Evolutionary conservation across 2,329 filamentous ascomycete species (phyloP).

Genomic region (Boeremia exigua): DNA sequence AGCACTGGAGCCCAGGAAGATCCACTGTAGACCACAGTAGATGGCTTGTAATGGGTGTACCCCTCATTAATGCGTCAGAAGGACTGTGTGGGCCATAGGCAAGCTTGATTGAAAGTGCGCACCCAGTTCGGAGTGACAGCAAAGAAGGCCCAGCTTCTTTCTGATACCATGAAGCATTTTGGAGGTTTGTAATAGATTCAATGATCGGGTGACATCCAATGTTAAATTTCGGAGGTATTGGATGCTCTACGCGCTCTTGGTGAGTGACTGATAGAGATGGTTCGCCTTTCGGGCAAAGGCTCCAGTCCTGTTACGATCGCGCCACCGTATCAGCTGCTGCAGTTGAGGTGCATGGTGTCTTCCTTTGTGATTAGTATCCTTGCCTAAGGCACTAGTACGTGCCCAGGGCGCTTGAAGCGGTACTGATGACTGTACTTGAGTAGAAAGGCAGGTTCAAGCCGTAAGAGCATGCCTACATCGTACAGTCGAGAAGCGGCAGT

Average conservation of each 20-base stretch:
- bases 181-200: not conserved
- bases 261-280: not conserved
- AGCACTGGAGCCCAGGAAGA: not conserved
- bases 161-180: not conserved
- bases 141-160: not conserved
- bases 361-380: not conserved
- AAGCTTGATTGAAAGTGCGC: constrained; percentile 1
- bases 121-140: not conserved
- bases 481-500: not conserved
- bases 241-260: not conserved
- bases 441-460: not conserved
- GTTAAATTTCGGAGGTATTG: too few relatives aligned
- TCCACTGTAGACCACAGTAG: not conserved
- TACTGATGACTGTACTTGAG: not conserved
- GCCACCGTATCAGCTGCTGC: constrained; percentile 1
- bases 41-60: not conserved
- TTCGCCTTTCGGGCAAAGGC: not conserved
- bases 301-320: not conserved
- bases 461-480: not conserved
- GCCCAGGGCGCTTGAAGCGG: constrained; percentile 5
- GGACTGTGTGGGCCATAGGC: not conserved
- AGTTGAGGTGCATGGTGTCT: constrained; percentile 1
- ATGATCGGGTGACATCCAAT: too few relatives aligned
- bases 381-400: not conserved
- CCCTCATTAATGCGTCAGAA: constrained; percentile 5